Evolutionary conservation across 768 basidiomycete species (phyloP), one percentile per base, ranked within the genome.

Genomic region (Guyanaporus albipodus): DNA sequence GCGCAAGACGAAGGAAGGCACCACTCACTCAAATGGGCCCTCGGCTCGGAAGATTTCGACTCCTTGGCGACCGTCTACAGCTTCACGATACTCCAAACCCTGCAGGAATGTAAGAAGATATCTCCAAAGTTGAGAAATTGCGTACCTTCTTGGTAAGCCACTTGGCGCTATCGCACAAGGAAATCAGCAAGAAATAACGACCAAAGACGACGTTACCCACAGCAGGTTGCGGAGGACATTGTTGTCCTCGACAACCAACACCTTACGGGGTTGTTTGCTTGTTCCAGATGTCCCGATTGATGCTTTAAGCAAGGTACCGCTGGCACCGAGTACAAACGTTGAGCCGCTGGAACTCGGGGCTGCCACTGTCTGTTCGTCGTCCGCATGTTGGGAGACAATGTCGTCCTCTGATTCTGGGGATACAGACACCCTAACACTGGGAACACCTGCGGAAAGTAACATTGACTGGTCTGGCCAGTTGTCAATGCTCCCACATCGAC

Each of bases 241-340:
- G 62, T 96, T 96, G 58, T 97, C 94, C 66, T 96, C 93, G 2
- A 95, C 87, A 2, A 95, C 82, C 32, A 96, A 70, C 6, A 94
- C 82, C 43, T 82, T 76, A 52, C 82, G 73, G 5, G 66, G 70
- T 15, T 70, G 67, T 32, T 71, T 71, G n/a, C 64, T 60, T 10
- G 64, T 62, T 17, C 74, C 74, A 14, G 78, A 50, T 7, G 80
- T 69, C 23, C 79, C 75, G 15, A 85, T 63, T 0, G 88, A 84
- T 4, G 83, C 75, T 64, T 77, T 83, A 37, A 92, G 65, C 48
- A 93, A 67, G 4, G 80, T 83, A 1, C 88, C 90, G 2, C 80
- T 77, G 7, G 72, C 60, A 11, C 81, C 80, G 42, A 83, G 60
- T 18, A 75, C 62, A 28, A 87, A 72, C 6, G 78, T 80, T 8